Evolutionary conservation across 192 early-diverging fungal species (phyloP), one percentile per base, ranked within the genome.

Genomic region (Linnemannia zychae): DNA sequence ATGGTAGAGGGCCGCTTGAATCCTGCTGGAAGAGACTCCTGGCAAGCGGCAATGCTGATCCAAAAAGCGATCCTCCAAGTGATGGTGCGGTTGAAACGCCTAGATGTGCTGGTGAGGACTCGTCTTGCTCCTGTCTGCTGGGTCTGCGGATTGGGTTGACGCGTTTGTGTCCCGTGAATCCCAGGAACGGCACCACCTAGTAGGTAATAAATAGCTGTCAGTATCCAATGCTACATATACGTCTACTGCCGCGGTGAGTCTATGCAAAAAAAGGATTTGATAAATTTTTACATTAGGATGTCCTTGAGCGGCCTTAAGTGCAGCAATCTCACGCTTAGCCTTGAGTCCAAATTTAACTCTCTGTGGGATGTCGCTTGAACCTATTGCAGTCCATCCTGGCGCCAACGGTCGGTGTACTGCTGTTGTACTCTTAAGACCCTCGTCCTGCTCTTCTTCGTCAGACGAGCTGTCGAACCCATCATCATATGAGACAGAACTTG

Each of bases 111-210:
- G 67, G 67, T 20, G 67, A 36, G 15, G 67, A 69, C 5, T 69
- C 37, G 20, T 72, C 24, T 49, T 70, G 66, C 34, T 48, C 24
- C 24, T 57, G 46, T 67, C 20, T 65, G 22, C 63, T 69, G 7
- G 53, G 6, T 28, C 7, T 38, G 36, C 37, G 71, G 38, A 76
- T 44, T 33, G 74, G 77, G 33, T 85, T 85, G n/a, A n/a, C 20
- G 9, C 28, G 12, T 7, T 67, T 52, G 7, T 48, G 52, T 2
- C 47, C 57, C 28, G 83, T 79, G 74, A 85, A 85, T 46, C 83
- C 83, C 15, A 85, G 53, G 34, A 84, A 84, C 24, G 76, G 72
- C 15, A 84, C 71, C 33, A 82, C 46, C 81, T 82, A 73, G 7
- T 6, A 20, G 20, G 16, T 24, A 49, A 47, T 6, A 18, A 40